Evolutionary conservation across 306 rosid species (phyloP), one percentile per base, ranked within the genome.

Genomic region (Castanea crenata): DNA sequence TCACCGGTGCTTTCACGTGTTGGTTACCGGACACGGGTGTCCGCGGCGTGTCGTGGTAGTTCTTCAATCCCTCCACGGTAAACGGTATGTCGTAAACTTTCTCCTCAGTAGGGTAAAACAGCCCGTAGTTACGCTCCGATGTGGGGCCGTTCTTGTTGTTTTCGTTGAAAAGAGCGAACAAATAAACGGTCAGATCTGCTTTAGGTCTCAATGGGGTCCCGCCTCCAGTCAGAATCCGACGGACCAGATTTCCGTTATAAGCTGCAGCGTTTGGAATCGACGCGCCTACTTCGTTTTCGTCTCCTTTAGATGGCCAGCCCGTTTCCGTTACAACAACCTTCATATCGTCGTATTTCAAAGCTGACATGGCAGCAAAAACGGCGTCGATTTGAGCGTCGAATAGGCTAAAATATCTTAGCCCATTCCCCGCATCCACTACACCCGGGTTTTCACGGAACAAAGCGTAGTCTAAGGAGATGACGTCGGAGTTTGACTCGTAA

Each of bases 301-400:
- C 99, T 1, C 99, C 99, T 29, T 85, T 82, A 0, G 99, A 93
- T 19, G 99, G 99, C 99, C 99, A 96, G 0, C 99, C 99, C 0
- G 99, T 93, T 31, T 96, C 99, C 1, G 96, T 81, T 0, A 96
- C 92, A 0, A 96, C 98, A 16, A 96, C 19, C 7, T 64, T 73
- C 1, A 96, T 83, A 70, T 96, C 97, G 79, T 93, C 71, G 84
- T 85, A 96, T 70, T 93, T 91, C 11, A 96, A 21, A 5, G 92
- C 90, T 2, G 82, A 49, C n/a, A 96, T 77, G 0, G 99, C 98
- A 0, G 99, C 88, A 6, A 91, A 96, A 73, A 96, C 98, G 80
- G 99, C 99, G 82, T 96, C 99, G 76, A 96, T 89, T 84, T 96
- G 99, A 0, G 99, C 99, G 78, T 96, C 99, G 68, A 96, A 91